Evolutionary conservation across 441 rosid species (phyloP).

Genomic region (Viola pubescens): DNA sequence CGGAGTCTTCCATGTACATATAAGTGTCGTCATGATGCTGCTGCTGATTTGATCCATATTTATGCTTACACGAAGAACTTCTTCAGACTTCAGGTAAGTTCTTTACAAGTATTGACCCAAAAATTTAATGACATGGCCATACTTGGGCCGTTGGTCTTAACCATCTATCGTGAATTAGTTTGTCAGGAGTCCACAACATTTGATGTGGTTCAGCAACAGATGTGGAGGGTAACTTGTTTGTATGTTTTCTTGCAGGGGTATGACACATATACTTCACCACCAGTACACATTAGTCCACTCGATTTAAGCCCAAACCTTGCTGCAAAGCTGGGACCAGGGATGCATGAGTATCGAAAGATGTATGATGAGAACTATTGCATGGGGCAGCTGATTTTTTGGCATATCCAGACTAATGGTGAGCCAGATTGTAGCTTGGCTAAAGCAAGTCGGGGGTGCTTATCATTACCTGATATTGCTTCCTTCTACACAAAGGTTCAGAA

Average conservation of each 20-base stretch:
- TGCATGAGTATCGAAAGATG: slow-evolving; percentile 70
- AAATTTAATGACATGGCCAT: too few species aligned
- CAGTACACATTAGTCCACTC: slow-evolving; percentile 88
- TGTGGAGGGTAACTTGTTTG: too few species aligned
- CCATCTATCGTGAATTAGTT: not conserved
- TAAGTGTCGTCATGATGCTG: slow-evolving; percentile 96
- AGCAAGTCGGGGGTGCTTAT: slow-evolving; percentile 84
- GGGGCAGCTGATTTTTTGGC: slow-evolving; percentile 97
- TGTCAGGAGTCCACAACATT: not conserved
- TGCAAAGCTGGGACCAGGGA: slow-evolving; percentile 61
- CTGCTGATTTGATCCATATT: slow-evolving; percentile 94
- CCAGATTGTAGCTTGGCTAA: slow-evolving; percentile 75
- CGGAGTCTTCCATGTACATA: slow-evolving; percentile 82
- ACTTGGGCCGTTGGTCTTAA: not conserved
- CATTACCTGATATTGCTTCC: slow-evolving; percentile 77
- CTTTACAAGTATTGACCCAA: not conserved
- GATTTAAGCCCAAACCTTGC: slow-evolving; percentile 86
- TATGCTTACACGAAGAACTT: slow-evolving; percentile 87
- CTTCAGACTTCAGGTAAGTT: slow-evolving; percentile 68
- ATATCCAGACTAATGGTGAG: slow-evolving; percentile 69
- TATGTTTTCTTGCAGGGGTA: slow-evolving; percentile 47
- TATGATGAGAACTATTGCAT: slow-evolving; percentile 94
- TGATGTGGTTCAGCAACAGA: too few species aligned
- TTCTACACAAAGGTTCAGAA: slow-evolving; percentile 86
- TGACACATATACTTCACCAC: slow-evolving; percentile 70